These are phyloP conservation scores for Saccharomycopsis amapae DNA, from an alignment of 805 yeast genomes.

Conservation along the genomic window DNA sequence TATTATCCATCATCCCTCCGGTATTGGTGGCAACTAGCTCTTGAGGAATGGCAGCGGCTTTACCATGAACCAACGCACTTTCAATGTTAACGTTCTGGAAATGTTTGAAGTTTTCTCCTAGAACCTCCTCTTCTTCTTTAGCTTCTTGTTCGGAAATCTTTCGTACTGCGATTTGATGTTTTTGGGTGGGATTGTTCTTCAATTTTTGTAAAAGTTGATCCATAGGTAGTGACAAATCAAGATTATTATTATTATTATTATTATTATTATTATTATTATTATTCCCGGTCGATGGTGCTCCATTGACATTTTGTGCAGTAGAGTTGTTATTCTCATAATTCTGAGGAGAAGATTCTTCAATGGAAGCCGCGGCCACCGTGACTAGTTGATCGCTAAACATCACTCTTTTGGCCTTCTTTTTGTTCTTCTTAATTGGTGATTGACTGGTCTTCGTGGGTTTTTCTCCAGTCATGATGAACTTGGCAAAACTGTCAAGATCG, in stretches of 20 bases:
- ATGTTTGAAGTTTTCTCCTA: slow-evolving; percentile 66
- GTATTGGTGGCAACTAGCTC: slow-evolving; percentile 19
- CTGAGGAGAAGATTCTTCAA: slow-evolving; percentile 3
- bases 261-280: too few species aligned
- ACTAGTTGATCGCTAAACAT: slow-evolving; percentile 65
- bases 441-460: slow-evolving; percentile 39
- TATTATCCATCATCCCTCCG: slow-evolving; percentile 12
- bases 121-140: slow-evolving; percentile 65
- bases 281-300: too few species aligned
- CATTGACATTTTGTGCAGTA: not conserved
- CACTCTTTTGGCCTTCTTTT: slow-evolving; percentile 50
- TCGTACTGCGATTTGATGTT: slow-evolving; percentile 24
- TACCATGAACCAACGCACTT: slow-evolving; percentile 66
- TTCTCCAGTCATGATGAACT: slow-evolving; percentile 75
- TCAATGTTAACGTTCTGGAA: slow-evolving; percentile 74
- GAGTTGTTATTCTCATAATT: not conserved
- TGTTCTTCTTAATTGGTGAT: slow-evolving; percentile 27
- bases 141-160: slow-evolving; percentile 33
- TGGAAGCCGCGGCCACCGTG: slow-evolving; percentile 29
- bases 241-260: slow-evolving; percentile 22
- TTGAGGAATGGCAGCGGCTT: slow-evolving; percentile 46
- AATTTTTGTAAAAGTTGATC: slow-evolving; percentile 54
- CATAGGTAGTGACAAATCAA: slow-evolving; percentile 70
- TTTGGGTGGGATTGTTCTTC: slow-evolving; percentile 27
- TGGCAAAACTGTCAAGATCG: slow-evolving; percentile 82